Evolutionary conservation across 257 asterid genomes (phyloP), one percentile per base, ranked within the genome.

Genomic region (Thymus quinquecostatus): DNA sequence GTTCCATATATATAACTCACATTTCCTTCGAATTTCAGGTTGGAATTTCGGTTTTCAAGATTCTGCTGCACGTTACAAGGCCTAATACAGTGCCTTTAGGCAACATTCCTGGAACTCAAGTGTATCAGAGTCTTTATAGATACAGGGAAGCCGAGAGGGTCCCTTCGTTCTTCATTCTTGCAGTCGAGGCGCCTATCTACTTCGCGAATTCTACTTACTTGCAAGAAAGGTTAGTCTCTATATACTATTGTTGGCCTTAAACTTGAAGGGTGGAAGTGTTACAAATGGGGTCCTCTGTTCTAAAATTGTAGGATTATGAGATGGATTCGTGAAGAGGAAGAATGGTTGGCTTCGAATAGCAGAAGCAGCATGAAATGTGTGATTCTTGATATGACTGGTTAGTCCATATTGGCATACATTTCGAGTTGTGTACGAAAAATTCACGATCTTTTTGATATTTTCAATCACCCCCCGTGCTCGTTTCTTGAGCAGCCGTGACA

Each of bases 251-350:
- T 5, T 36, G 41, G 50, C 32, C 51, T 61, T 21, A 61, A n/a
- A 56, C 13, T 41, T 9, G 10, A 55, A 55, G 33, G 45, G 12
- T 58, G 10, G 38, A 33, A 59, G 59, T 34, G n/a, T 57, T 10
- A 58, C 9, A 12, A 5, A 33, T 4, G 70, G 6, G 43, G 8
- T 28, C 8, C 8, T 61, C 28, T 10, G 11, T 64, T 12, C 51
- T 21, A 27, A 70, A 70, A 43, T 56, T 58, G 77, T 81, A 92
- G 98, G 89, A 80, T 87, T 64, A 10, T 85, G 72, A 91, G 97
- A 89, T 94, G 92, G 96, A 79, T 94, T 27, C 83, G 97, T 4
- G 99, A 94, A 64, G 99, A 94, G 80, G 99, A 91, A 85, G 92
- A 88, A 45, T 77, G 91, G 86, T 76, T 86, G 49, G 77, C 66